These are phyloP conservation scores for Chlamydomonas reinhardtii DNA, from an alignment of 163 green algal species.

Conservation along the genomic window DNA sequence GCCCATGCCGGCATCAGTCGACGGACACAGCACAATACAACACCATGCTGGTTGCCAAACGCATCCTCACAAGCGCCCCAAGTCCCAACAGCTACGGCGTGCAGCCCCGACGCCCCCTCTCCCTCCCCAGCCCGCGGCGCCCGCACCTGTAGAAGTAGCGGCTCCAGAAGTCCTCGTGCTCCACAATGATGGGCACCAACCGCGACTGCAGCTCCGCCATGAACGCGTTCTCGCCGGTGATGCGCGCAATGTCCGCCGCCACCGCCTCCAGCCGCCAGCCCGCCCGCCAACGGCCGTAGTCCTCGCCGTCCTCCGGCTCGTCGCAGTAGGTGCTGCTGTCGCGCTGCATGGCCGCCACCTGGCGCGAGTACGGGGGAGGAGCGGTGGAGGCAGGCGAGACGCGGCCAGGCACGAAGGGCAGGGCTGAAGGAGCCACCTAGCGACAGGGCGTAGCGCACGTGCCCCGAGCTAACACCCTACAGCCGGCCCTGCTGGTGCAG, in stretches of 20 bases:
- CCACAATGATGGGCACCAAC: slow-evolving; percentile 94
- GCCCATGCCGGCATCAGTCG: not conserved
- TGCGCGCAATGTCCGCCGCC: slow-evolving; percentile 74
- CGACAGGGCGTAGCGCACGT: too few relatives aligned
- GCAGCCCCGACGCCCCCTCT: too few relatives aligned
- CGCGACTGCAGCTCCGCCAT: slow-evolving; percentile 94
- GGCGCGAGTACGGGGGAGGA: not conserved
- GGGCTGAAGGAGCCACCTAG: too few relatives aligned
- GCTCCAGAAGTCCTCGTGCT: slow-evolving; percentile 93
- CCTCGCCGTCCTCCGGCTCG: slow-evolving; percentile 88
- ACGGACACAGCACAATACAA: not conserved
- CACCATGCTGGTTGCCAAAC: too few relatives aligned
- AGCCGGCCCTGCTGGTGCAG: too few relatives aligned
- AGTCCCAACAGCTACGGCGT: too few relatives aligned
- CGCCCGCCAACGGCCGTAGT: slow-evolving; percentile 78
- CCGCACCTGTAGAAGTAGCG: slow-evolving; percentile 95
- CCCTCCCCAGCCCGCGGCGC: too few relatives aligned
- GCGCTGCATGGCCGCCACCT: slow-evolving; percentile 94
- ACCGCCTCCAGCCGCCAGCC: slow-evolving; percentile 57
- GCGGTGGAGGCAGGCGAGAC: not conserved
- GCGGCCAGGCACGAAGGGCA: too few relatives aligned
- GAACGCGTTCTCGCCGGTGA: slow-evolving; percentile 89
- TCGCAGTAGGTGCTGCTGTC: slow-evolving; percentile 96
- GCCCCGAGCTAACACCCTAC: too few relatives aligned
- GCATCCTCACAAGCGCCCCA: too few relatives aligned